Evolutionary conservation across 1,284 basidiomycete genomes (phyloP).

Genomic region (Meira nashicola): DNA sequence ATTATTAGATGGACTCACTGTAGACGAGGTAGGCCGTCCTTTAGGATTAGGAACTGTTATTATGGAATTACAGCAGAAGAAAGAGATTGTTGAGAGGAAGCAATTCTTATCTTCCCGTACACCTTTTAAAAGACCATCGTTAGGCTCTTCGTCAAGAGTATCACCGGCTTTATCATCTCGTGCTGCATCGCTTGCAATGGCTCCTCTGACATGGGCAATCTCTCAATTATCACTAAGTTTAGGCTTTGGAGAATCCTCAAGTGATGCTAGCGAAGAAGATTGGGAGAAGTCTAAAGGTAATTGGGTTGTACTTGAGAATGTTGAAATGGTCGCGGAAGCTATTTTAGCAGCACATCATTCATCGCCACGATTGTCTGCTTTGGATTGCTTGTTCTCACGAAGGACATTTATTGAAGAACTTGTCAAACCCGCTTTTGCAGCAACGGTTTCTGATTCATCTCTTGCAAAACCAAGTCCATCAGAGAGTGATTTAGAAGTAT

Average conservation of each 20-base stretch:
- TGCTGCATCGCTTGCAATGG: slow-evolving; percentile 14
- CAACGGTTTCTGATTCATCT: background rate
- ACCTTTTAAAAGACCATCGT: background rate
- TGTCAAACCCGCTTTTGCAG: slow-evolving; percentile 2
- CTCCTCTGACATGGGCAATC: slow-evolving; percentile 63
- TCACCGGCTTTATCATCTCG: slow-evolving; percentile 6
- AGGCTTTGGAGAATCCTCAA: slow-evolving; percentile 58
- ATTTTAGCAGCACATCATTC: slow-evolving; percentile 17
- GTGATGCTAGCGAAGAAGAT: slow-evolving; percentile 62
- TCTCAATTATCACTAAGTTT: slow-evolving; percentile 69
- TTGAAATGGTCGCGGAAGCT: slow-evolving; percentile 4
- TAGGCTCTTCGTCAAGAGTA: slow-evolving; percentile 3
- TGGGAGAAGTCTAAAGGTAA: slow-evolving; percentile 67
- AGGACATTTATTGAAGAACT: background rate
- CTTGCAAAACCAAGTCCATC: slow-evolving; percentile 52
- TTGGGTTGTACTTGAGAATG: slow-evolving; percentile 66
- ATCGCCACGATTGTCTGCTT: slow-evolving; percentile 20
- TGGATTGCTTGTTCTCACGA: slow-evolving; percentile 18
- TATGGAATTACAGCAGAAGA: slow-evolving; percentile 55
- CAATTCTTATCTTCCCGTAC: background rate
- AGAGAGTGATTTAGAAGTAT: slow-evolving; percentile 64
- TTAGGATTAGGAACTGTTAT: slow-evolving; percentile 73
- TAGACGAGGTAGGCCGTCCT: slow-evolving; percentile 66
- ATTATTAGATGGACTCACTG: slow-evolving; percentile 23
- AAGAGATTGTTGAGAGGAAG: background rate